These are phyloP conservation scores for Colletotrichum plurivorum DNA, from an alignment of 2,329 filamentous ascomycete species.

Conservation along the genomic window DNA sequence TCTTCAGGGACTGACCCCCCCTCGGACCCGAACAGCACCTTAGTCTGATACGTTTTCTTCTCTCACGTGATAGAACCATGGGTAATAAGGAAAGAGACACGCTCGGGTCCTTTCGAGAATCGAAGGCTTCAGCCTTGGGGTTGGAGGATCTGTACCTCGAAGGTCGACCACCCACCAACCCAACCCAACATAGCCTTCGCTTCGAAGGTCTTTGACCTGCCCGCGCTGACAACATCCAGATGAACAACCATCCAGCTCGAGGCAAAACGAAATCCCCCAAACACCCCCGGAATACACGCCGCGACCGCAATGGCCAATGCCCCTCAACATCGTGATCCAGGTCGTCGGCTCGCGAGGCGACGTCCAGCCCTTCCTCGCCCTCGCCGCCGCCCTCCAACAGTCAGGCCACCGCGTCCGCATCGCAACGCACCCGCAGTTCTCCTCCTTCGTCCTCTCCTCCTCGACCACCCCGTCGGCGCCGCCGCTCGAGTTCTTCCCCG, in stretches of 20 bases:
- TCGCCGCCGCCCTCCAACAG: conserved; percentile 62
- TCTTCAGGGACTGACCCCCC: background rate
- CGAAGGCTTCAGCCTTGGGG: conserved; percentile 21
- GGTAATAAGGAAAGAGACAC: conserved; percentile 19
- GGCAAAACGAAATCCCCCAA: background rate
- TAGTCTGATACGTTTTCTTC: background rate
- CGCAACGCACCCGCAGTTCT: conserved; percentile 64
- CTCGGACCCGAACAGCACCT: background rate
- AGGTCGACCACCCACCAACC: background rate
- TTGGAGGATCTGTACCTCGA: conserved; percentile 29
- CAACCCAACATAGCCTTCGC: background rate
- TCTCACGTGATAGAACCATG: conserved; percentile 3
- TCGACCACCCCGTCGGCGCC: background rate
- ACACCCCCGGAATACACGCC: conserved; percentile 25
- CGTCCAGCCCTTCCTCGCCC: conserved; percentile 69
- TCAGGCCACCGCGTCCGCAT: conserved; percentile 65
- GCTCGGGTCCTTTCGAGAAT: background rate
- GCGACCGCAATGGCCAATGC: conserved; percentile 20
- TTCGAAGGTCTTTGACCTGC: background rate
- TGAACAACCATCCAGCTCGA: conserved; percentile 16
- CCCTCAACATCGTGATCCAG: conserved; percentile 68
- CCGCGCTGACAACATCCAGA: conserved; percentile 2
- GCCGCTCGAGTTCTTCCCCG: conserved; percentile 66
- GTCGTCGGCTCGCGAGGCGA: conserved; percentile 68
- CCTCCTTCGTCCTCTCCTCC: conserved; percentile 58